Conservation (phyloP, 1,139 yeast genomes). For the Blastobotrys apis region DNA sequence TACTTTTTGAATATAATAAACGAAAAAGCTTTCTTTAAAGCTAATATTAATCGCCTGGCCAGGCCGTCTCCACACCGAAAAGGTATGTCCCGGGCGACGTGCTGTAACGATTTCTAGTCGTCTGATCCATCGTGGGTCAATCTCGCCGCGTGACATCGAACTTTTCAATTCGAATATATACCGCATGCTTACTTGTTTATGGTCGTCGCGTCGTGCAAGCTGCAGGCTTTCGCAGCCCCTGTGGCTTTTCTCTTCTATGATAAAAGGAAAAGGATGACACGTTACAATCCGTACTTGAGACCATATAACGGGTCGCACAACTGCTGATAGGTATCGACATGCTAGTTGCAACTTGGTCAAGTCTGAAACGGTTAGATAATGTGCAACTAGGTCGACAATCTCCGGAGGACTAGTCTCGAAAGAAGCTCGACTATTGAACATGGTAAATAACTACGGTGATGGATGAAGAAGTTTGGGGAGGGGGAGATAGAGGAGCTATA, state of each 20-base stretch:
- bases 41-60: not conserved
- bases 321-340: not conserved
- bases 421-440: too few species aligned
- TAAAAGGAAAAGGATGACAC: too few species aligned
- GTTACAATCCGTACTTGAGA: slow-evolving; percentile 2
- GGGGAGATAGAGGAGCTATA: too few species aligned
- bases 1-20: not conserved
- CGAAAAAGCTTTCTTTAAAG: not conserved
- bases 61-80: not conserved
- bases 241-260: too few species aligned
- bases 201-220: not conserved
- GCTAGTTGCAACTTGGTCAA: not conserved
- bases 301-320: not conserved
- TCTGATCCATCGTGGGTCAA: slow-evolving; percentile 4
- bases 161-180: not conserved
- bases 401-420: slow-evolving; percentile 2
- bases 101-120: not conserved
- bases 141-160: not conserved
- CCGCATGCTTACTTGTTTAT: not conserved
- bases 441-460: too few species aligned
- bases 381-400: not conserved
- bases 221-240: too few species aligned
- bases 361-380: not conserved
- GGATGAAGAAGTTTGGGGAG: too few species aligned
- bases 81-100: not conserved